Evolutionary conservation across 73 alveolate genomes (phyloP), one percentile per base, ranked within the genome.

Genomic region (Stentor coeruleus): DNA sequence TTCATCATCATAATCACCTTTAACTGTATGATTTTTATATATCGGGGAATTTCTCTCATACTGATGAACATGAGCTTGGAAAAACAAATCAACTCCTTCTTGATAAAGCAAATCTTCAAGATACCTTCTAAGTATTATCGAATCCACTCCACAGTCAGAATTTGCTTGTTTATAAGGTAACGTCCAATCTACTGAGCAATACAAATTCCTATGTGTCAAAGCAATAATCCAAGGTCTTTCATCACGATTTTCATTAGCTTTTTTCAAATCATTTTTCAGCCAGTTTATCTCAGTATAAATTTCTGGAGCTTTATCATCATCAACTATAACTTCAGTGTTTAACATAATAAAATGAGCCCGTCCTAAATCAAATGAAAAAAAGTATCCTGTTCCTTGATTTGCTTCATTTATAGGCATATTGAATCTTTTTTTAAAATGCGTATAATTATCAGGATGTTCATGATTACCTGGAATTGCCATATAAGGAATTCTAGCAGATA

Each of bases 401-500:
- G 41, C 79, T 66, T 31, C 79, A 33, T 66, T 66, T 37, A 28
- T 26, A 66, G 79, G 79, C 79, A 66, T 66, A 15, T 15, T 66
- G 41, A 66, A 66, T 26, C 79, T 0, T 20, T 66, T 66, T 33
- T 66, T 66, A 33, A 28, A 66, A 2, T 66, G 79, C 26, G 79
- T 26, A 31, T 11, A 26, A 40, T 66, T 66, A 1, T 31, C 42
- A 2, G 11, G 33, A 66, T 31, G n/a, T 20, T 66, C 79, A 33
- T 66, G 79, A 33, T 66, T 66, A 15, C 79, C 79, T 66, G 79
- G 79, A 66, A 31, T 26, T 20, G 79, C 33, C 79, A 66, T 66
- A 40, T 26, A 66, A 26, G 79, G 79, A 20, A 20, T 28, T 11
- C n/a, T 66, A 0, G 79, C 36, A 1, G 79, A 20, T 66, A 66